phyloP scores from a whole-genome alignment of 176 grass and related monocot genomes.

The Calamus simplicifolius region DNA sequence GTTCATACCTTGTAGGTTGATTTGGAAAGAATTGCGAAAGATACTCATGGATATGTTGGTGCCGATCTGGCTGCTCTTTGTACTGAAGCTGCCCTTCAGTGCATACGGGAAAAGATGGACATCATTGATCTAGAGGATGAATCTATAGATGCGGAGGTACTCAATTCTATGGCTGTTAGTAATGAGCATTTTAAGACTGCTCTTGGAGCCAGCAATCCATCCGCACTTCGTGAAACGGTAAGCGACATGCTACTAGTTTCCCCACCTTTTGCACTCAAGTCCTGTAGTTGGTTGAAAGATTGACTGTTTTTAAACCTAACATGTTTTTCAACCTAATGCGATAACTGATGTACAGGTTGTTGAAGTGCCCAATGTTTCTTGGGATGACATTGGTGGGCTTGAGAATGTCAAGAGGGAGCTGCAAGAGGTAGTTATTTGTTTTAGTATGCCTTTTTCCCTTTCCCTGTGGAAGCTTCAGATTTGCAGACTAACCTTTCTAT shows the following conservation, averaged over 20 bases:
- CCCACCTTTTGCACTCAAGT: too few relatives aligned
- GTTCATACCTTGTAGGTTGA: conserved; percentile 37
- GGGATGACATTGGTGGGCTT: conserved; percentile 6
- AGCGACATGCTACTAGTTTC: conserved; percentile 6
- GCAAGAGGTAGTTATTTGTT: background rate
- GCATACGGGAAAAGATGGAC: conserved; percentile 88
- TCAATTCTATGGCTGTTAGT: conserved; percentile 81
- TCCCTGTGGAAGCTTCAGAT: too few relatives aligned
- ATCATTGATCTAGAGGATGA: conserved; percentile 90
- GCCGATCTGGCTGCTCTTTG: conserved; percentile 76
- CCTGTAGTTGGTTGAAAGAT: too few relatives aligned
- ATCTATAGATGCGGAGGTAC: conserved; percentile 82
- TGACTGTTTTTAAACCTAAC: too few relatives aligned
- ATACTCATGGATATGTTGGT: conserved; percentile 82
- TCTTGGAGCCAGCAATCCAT: conserved; percentile 80
- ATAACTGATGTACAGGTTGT: background rate
- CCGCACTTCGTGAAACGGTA: conserved; percentile 79
- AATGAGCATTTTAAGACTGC: conserved; percentile 96
- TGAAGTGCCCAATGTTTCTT: conserved; percentile 6
- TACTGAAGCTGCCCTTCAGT: conserved; percentile 84
- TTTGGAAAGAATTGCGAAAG: conserved; percentile 64
- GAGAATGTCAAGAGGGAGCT: conserved; percentile 5
- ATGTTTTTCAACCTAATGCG: too few relatives aligned
- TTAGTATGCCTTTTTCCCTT: too few relatives aligned
- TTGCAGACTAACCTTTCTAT: too few relatives aligned